Evolutionary conservation across 225 moss, liverwort and hornwort genomes (phyloP).

Genomic region (Sphagnum tenellum): DNA sequence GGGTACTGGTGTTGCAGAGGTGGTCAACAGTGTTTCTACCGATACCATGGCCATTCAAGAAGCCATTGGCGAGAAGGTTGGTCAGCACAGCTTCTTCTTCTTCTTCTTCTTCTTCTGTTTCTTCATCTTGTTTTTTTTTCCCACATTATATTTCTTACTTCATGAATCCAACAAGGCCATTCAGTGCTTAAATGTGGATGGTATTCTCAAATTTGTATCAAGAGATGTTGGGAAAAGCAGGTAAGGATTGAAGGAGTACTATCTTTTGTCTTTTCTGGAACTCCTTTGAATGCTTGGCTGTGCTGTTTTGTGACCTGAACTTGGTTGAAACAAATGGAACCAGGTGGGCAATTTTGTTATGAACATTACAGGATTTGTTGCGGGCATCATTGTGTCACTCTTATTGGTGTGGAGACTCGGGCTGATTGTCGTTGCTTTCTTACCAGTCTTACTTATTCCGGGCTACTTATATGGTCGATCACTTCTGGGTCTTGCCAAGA

Average conservation of each 20-base stretch:
- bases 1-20: conserved; percentile 33
- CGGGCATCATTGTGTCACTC: conserved; percentile 51
- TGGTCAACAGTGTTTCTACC: conserved; percentile 35
- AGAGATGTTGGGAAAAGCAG: no score
- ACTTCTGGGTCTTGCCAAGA: conserved; percentile 42
- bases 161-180: no score
- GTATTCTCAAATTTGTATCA: no score
- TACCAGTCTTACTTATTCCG: conserved; percentile 65
- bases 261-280: no score
- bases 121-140: background rate
- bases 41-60: conserved; percentile 37
- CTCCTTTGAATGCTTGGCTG: no score
- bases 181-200: no score
- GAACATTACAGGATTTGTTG: conserved; percentile 42
- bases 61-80: conserved; percentile 50
- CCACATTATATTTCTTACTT: no score
- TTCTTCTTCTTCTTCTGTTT: background rate
- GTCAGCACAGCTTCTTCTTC: background rate
- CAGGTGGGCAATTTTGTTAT: conserved; percentile 70
- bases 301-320: no score
- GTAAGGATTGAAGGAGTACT: no score
- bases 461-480: conserved; percentile 64
- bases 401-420: conserved; percentile 62
- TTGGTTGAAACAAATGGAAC: background rate
- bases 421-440: conserved; percentile 45